These are phyloP conservation scores for Naganishia vaughanmartiniae DNA, from an alignment of 768 basidiomycete species.

Conservation along the genomic window DNA sequence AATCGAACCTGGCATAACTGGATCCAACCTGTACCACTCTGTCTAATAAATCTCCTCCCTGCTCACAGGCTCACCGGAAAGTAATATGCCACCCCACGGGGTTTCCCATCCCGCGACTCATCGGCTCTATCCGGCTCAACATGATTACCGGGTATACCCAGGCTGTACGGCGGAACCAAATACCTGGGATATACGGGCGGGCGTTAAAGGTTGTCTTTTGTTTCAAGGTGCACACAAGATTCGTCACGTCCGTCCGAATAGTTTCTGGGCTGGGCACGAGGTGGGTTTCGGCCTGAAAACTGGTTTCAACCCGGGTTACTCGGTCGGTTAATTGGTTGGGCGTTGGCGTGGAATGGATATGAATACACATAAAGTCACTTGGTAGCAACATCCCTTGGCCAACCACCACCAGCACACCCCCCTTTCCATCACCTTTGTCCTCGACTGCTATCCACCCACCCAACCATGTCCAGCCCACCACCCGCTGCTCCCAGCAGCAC, in stretches of 20 bases:
- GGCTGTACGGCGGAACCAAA: neutral
- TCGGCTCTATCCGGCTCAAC: neutral
- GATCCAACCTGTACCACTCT: no score
- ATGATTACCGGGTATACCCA: neutral
- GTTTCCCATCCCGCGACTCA: neutral
- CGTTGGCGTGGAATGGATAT: no score
- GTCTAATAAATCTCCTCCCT: neutral
- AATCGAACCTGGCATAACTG: no score
- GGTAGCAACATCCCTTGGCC: no score
- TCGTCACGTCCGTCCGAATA: conserved; percentile 16
- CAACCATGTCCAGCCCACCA: conserved; percentile 11
- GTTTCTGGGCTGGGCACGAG: conserved; percentile 10
- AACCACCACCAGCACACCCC: no score
- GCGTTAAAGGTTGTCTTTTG: no score
- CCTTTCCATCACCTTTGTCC: neutral
- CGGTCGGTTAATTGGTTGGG: no score
- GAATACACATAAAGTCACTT: no score
- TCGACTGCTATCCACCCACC: no score
- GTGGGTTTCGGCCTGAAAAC: neutral
- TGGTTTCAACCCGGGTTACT: no score
- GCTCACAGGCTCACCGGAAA: neutral
- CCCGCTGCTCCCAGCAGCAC: neutral
- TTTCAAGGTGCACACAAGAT: no score
- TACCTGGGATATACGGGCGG: neutral
- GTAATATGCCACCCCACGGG: neutral